Evolutionary conservation across 495 filamentous ascomycete genomes (phyloP), one percentile per base, ranked within the genome.

Genomic region (Apiosordaria backusii): DNA sequence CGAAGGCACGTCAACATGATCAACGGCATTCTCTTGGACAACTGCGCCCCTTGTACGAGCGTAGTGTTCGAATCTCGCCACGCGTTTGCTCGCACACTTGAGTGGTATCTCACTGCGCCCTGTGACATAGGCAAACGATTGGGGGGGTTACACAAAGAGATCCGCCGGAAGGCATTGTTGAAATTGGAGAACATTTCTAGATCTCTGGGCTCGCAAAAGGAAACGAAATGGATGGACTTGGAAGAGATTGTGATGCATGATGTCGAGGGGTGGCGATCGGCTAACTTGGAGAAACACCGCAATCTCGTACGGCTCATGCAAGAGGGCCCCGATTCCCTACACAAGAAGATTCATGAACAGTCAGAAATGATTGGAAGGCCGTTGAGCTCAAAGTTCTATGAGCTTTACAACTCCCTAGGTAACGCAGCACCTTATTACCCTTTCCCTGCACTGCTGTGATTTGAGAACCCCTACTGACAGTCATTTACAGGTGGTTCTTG

Each of bases 21-120:
- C 63, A 83, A 82, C 65, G 57, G 59, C 5, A 70, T 82, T 16
- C 59, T 83, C 16, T 63, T 84, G 2, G 78, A 84, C 64, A 72
- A 82, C 19, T 65, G 65, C 3, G 60, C 50, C 5, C 24, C 9
- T 19, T 76, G 70, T 50, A 68, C 67, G 1, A 67, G 65, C 35
- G 66, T 80, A 1, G 70, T 79, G 15, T 81, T 77, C 60, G 60
- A 71, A 15, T 69, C 70, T 1, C 54, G 21, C 2, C 22, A 54
- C 1, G 62, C 10, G 10, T 71, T 78, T 23, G 23, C 66, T 0
- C 65, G 57, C 26, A 75, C 76, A 2, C 61, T 82, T 15, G 75
- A 81, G 54, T 71, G 65, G 68, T 79, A 76, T 58, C 54, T 81
- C 25, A 69, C 68, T 5, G 45, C 65, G 0, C 60, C 72, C 2